Conservation (phyloP, 768 basidiomycete genomes). For the Boletus edulis region DNA sequence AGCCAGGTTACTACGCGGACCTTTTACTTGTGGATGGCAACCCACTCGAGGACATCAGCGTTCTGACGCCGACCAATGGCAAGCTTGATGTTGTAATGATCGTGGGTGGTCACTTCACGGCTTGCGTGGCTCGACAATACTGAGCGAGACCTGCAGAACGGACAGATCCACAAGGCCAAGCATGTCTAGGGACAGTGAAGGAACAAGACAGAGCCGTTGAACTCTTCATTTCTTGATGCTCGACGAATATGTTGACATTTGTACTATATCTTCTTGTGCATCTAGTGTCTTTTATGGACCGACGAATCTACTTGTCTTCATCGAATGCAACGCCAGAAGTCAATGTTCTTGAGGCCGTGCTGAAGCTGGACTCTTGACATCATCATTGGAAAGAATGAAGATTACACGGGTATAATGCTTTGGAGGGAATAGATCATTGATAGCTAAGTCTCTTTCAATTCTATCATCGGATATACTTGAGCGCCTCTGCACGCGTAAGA, state of each 20-base stretch:
- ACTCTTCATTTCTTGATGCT: neutral
- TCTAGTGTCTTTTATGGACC: no score
- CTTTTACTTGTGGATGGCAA: slow-evolving; percentile 36
- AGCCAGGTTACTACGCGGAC: slow-evolving; percentile 37
- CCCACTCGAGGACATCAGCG: slow-evolving; percentile 34
- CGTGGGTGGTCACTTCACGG: slow-evolving; percentile 15
- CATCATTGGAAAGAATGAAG: no score
- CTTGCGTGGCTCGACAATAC: neutral
- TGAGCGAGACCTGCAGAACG: slow-evolving; percentile 19
- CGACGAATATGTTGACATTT: neutral
- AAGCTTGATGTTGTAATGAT: slow-evolving; percentile 36
- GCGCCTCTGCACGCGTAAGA: slow-evolving; percentile 81
- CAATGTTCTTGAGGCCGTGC: no score
- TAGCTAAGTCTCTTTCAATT: neutral
- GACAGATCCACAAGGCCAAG: slow-evolving; percentile 23
- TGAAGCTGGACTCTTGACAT: no score
- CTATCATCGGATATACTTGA: slow-evolving; percentile 50
- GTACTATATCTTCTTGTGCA: no score
- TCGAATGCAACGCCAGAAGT: no score
- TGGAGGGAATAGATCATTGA: no score
- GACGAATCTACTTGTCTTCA: no score
- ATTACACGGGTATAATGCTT: no score
- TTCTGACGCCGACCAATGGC: slow-evolving; percentile 29
- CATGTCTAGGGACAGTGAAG: neutral
- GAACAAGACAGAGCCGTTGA: neutral